Evolutionary conservation across 257 asterid species (phyloP), one percentile per base, ranked within the genome.

Genomic region (Gentiana macrophylla): DNA sequence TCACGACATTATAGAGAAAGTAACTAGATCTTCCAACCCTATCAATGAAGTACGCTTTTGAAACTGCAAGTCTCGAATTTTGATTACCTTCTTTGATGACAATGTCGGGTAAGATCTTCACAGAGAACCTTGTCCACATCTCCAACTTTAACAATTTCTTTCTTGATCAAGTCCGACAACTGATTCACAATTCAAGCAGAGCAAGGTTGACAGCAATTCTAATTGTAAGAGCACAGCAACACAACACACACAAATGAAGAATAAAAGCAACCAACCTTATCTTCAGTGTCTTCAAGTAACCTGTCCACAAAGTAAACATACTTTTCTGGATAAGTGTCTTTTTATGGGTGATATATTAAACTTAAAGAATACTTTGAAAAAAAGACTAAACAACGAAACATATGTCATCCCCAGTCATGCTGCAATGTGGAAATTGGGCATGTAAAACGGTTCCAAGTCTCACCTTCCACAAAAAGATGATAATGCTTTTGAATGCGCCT

Each of bases 401-500:
- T 4, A 41, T 41, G 9, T 41, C 9, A 41, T 41, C 46, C 46
- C 46, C 9, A 41, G 6, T 41, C 46, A 41, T 7, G 46, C 5
- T 41, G 9, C 6, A 10, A 41, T 41, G 9, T 41, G 2, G 9
- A 41, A 7, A 5, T 41, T 10, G 6, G 57, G 37, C 57, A 12
- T 59, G 57, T 43, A 64, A 55, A 32, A 46, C 49, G 36, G 55
- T 72, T 37, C 33, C 41, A 50, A 12, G 55, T 56, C 78, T 80
- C 67, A 89, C 95, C 95, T 86, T 77, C 95, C 97, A 72, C 97
- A 91, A 63, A 84, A 91, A 66, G 88, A 64, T 56, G 96, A 90
- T 65, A 90, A 80, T 44, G 79, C 84, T 70, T 90, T 90, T 3
- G 96, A 69, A 71, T 90, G 70, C 59, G 90, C 94, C 53, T 75